Evolutionary conservation across 176 grass and related monocot species (phyloP).

Genomic region (Triticum monococcum): DNA sequence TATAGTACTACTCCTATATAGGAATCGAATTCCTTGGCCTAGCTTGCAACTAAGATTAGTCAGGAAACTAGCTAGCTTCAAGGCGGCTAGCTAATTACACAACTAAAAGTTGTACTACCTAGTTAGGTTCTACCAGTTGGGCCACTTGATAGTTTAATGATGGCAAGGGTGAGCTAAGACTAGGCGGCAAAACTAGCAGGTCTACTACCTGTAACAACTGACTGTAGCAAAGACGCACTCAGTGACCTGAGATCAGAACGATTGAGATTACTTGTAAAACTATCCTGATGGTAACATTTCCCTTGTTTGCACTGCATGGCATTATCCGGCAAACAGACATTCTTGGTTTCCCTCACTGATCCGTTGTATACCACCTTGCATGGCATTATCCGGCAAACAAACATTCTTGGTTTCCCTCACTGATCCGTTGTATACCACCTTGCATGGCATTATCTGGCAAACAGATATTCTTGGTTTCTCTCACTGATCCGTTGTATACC

Average conservation of each 20-base stretch:
- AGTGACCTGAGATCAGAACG: too few species aligned
- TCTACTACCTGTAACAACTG: too few species aligned
- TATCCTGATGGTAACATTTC: constrained; percentile 26
- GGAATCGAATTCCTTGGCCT: constrained; percentile 7
- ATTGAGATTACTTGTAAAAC: constrained; percentile 1
- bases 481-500: background rate
- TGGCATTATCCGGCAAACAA: background rate
- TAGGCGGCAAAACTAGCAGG: background rate
- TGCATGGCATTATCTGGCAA: background rate
- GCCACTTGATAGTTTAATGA: background rate
- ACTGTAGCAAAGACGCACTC: too few species aligned
- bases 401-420: background rate
- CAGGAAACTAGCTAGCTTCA: background rate
- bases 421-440: too few species aligned
- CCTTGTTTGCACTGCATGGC: background rate
- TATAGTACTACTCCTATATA: background rate
- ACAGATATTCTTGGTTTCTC: background rate
- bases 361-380: too few species aligned
- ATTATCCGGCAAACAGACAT: background rate
- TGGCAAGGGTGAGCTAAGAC: background rate
- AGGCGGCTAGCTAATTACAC: background rate
- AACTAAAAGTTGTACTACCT: too few species aligned
- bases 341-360: background rate
- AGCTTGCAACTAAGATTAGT: constrained; percentile 15
- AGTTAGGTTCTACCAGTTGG: background rate